Conservation (phyloP, 2,329 filamentous ascomycete genomes). For the Orbilia brochopaga region DNA sequence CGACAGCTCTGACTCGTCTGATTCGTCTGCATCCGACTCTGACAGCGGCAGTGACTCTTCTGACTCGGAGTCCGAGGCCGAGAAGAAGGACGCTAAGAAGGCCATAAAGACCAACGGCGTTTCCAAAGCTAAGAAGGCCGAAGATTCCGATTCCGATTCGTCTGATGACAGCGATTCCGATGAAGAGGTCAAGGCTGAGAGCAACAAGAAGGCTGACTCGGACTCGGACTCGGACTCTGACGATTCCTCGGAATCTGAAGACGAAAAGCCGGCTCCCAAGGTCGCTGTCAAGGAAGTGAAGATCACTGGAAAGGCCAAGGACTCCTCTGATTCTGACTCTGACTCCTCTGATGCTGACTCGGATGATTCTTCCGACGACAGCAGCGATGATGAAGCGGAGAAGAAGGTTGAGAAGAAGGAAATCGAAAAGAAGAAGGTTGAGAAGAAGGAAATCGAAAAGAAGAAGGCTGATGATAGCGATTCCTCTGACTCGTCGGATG, state of each 20-base stretch:
- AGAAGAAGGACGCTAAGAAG: conserved; percentile 27
- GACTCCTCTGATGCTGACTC: conserved; percentile 13
- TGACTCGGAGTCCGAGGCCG: conserved; percentile 56
- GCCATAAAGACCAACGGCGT: conserved; percentile 58
- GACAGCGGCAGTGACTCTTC: conserved; percentile 56
- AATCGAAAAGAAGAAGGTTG: conserved; percentile 34
- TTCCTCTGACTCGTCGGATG: conserved; percentile 58
- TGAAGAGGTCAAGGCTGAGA: conserved; percentile 52
- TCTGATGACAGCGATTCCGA: conserved; percentile 54
- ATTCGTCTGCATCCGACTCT: conserved; percentile 53
- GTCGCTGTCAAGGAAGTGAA: conserved; percentile 49
- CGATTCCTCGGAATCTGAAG: conserved; percentile 5
- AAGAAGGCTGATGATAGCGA: conserved; percentile 30
- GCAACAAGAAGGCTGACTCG: conserved; percentile 21
- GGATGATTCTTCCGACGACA: conserved; percentile 48
- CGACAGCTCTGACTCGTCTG: conserved; percentile 45
- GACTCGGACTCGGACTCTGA: conserved; percentile 21
- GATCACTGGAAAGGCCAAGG: conserved; percentile 53
- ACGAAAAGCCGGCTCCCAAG: conserved; percentile 54
- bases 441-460: conserved; percentile 8
- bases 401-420: conserved; percentile 18
- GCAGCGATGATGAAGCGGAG: conserved; percentile 21
- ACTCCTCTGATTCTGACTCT: conserved; percentile 18
- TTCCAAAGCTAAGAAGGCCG: conserved; percentile 56
- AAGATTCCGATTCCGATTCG: conserved; percentile 6